phyloP scores from a whole-genome alignment of 208 protist species.

The Phytomonas sp. region DNA sequence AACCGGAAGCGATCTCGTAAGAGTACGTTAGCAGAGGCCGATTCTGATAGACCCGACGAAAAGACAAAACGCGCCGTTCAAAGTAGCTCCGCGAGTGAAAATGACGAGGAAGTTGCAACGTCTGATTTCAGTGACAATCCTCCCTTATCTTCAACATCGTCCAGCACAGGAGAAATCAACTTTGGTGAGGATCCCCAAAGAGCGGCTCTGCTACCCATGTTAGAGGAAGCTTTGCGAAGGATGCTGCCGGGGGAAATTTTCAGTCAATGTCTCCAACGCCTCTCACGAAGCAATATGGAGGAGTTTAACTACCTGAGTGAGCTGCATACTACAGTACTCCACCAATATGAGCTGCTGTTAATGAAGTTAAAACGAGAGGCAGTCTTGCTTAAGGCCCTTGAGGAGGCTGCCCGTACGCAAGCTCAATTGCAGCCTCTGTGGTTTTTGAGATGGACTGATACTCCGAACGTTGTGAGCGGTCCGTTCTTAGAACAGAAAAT shows the following conservation, averaged over 20 bases:
- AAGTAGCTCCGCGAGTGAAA: neutral
- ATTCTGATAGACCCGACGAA: neutral
- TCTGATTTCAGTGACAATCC: neutral
- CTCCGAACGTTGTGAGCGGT: conserved; percentile 17
- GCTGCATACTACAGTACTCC: conserved; percentile 16
- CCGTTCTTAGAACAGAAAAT: conserved; percentile 21
- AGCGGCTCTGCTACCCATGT: conserved; percentile 14
- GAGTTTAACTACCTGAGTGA: conserved; percentile 18
- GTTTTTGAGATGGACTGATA: conserved; percentile 26
- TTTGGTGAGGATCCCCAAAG: conserved; percentile 18
- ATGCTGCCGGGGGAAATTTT: conserved; percentile 23
- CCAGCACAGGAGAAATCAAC: conserved; percentile 16
- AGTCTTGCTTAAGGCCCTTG: conserved; percentile 20
- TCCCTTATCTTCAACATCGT: conserved; percentile 19
- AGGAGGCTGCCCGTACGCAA: conserved; percentile 12
- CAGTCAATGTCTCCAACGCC: conserved; percentile 18
- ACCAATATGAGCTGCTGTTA: conserved; percentile 27
- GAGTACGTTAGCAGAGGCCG: neutral
- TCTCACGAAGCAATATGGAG: conserved; percentile 9
- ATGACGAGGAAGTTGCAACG: neutral
- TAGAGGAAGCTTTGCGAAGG: conserved; percentile 14
- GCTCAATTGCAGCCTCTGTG: conserved; percentile 15
- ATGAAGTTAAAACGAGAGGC: conserved; percentile 30
- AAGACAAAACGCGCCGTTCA: neutral
- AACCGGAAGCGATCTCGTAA: neutral